Evolutionary conservation across 495 filamentous ascomycete species (phyloP).

Genomic region (Hypoxylon intermedium): DNA sequence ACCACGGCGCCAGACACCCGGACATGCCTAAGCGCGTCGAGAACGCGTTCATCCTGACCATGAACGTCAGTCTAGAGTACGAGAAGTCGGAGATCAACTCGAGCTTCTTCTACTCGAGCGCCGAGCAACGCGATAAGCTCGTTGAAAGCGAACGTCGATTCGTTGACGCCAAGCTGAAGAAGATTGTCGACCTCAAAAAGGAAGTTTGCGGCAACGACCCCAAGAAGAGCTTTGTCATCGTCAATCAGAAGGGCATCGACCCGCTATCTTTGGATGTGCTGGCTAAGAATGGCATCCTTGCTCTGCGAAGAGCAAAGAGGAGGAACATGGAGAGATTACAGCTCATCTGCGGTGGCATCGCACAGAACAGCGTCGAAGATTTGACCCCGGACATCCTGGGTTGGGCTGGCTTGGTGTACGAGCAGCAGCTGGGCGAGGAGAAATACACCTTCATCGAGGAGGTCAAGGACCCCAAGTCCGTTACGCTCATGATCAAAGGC

Average conservation of each 20-base stretch:
- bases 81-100: slow-evolving; percentile 99
- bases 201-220: slow-evolving; percentile 92
- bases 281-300: slow-evolving; percentile 96
- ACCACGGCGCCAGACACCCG: slow-evolving; percentile 95
- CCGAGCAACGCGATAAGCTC: slow-evolving; percentile 94
- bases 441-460: slow-evolving; percentile 99
- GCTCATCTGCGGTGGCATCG: slow-evolving; percentile 86
- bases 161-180: slow-evolving; percentile 94
- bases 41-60: slow-evolving; percentile 91
- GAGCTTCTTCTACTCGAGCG: slow-evolving; percentile 97
- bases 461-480: slow-evolving; percentile 97
- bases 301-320: slow-evolving; percentile 90
- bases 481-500: slow-evolving; percentile 97
- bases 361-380: slow-evolving; percentile 96
- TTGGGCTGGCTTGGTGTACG: slow-evolving; percentile 96
- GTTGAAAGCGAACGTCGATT: slow-evolving; percentile 96
- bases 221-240: slow-evolving; percentile 95
- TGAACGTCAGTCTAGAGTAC: slow-evolving; percentile 98
- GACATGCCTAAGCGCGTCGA: slow-evolving; percentile 97
- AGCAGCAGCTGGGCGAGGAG: slow-evolving; percentile 97
- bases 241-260: slow-evolving; percentile 99
- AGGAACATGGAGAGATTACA: slow-evolving; percentile 99
- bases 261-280: slow-evolving; percentile 93
- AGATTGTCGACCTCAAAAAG: slow-evolving; percentile 98
- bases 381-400: slow-evolving; percentile 86